Base-by-base conservation (phyloP, 73 alveolate species). In the Loxodes magnus region DNA sequence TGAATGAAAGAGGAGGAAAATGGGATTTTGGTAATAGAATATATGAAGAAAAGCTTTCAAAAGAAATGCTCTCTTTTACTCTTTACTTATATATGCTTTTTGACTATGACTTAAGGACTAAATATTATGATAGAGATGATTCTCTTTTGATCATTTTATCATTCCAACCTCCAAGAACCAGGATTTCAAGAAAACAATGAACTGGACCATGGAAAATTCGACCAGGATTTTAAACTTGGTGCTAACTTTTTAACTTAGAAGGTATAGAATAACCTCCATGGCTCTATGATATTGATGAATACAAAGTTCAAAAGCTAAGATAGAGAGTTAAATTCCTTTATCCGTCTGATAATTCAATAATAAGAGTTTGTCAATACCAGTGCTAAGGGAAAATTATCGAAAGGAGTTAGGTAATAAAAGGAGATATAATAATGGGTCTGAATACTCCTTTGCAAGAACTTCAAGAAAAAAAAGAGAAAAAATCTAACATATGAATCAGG, bases 271-370 rank as follows among this genome's bases (percentile, higher is more conserved):
- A 51, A 17, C 44, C 44, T 33, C 23, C 48, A 31, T 75, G 63
- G 7, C 53, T 60, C 26, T 69, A 34, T 55, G 93, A 79, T 52
- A 86, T 92, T 35, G 96, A 83, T 44, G 91, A 88, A 36, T 51
- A 64, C 24, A 52, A 72, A 43, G 91, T 84, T 9, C 96, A 96
- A 23, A 64, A 67, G 41, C 42, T 82, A 26, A 56, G 67, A 27
- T 87, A 81, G 51, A 74, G 85, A 39, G 57, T 80, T 5, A 91
- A 87, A 62, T 72, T 66, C 34, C 64, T 88, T 87, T 91, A 73
- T 51, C 98, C 98, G 14, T 64, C 87, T 5, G 98, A 91, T 60
- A 82, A 89, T n/a, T n/a, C n/a, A n/a, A n/a, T n/a, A n/a, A n/a
- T n/a, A n/a, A n/a, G n/a, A n/a, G n/a, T n/a, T n/a, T n/a, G n/a